Base-by-base conservation (phyloP, 179 eudicot species). In the Nepenthes alata region DNA sequence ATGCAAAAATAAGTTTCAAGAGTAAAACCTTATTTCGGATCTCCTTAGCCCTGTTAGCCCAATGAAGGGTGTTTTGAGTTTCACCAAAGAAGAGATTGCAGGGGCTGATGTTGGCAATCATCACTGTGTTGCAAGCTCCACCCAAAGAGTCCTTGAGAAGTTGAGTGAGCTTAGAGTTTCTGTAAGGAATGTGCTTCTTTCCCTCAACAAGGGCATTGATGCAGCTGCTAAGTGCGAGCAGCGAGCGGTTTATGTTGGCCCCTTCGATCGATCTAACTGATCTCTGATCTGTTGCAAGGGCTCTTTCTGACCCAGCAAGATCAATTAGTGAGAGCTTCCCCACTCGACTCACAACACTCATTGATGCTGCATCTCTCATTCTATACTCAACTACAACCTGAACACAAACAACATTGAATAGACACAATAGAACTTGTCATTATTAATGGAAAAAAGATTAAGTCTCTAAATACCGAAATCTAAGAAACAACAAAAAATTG, bases 31-130 rank as follows among this genome's bases (percentile, higher is more conserved):
- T 87, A 58, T 79, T 87, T 11, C 89, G 80, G 55, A 89, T 89
- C 73, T 89, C 95, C 75, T 89, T 87, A 61, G 91, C 95, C 53
- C 95, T 82, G 66, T 89, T 95, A 70, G 97, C 95, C 97, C 97
- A 84, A 63, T 89, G 95, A 12, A 89, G 89, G n/a, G 97, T 89
- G 57, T 89, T 89, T 69, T 89, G 97, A 1, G 97, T 89, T 66
- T 89, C 97, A 16, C 89, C 86, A 61, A 89, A 87, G 2, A 89
- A 67, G 66, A 76, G 77, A 66, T 78, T 89, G 67, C 87, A 81
- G 3, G 97, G 95, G 64, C 97, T 87, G 64, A 89, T 83, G 63
- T 89, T 89, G 4, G 95, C 91, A 49, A 84, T 89, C 97, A 87
- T 89, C 2, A 85, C 95, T 1, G 97, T 89, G 61, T 87, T 89